These are phyloP conservation scores for Boletus bicolor DNA, from an alignment of 768 basidiomycete genomes.

Conservation along the genomic window DNA sequence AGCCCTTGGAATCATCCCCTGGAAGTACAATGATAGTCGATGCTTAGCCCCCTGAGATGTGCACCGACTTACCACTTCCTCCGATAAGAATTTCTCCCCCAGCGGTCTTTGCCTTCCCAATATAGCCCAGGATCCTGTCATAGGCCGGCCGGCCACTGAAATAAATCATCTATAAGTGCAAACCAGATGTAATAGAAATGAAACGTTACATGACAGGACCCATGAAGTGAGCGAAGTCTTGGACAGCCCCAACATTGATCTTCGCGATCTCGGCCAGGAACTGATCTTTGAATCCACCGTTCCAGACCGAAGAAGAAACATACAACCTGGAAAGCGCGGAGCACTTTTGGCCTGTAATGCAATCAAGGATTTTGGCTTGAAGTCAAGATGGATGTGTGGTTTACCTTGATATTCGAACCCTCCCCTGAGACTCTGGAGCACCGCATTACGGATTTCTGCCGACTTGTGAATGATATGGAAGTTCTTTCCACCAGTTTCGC, in stretches of 20 bases:
- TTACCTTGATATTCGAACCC: slow-evolving; percentile 96
- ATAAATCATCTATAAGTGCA: background rate
- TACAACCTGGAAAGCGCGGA: slow-evolving; percentile 91
- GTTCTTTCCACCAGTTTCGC: slow-evolving; percentile 99
- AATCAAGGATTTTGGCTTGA: background rate
- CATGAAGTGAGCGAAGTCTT: slow-evolving; percentile 83
- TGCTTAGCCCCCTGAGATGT: background rate
- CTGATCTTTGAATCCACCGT: slow-evolving; percentile 78
- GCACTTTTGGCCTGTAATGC: slow-evolving; percentile 81
- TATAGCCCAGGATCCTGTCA: slow-evolving; percentile 80
- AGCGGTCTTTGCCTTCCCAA: slow-evolving; percentile 79
- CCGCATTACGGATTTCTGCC: slow-evolving; percentile 88
- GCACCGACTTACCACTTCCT: slow-evolving; percentile 59
- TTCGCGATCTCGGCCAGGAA: slow-evolving; percentile 72
- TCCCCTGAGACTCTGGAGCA: slow-evolving; percentile 78
- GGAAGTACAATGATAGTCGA: background rate
- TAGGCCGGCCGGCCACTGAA: slow-evolving; percentile 79
- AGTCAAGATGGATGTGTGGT: background rate
- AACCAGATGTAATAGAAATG: background rate
- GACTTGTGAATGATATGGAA: slow-evolving; percentile 90
- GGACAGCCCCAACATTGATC: slow-evolving; percentile 79
- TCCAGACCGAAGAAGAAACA: slow-evolving; percentile 86
- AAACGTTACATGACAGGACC: slow-evolving; percentile 87
- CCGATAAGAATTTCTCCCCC: slow-evolving; percentile 91
- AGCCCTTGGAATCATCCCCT: slow-evolving; percentile 91